Conservation (phyloP, 2,329 filamentous ascomycete species). For the Pezicula neosporulosa region DNA sequence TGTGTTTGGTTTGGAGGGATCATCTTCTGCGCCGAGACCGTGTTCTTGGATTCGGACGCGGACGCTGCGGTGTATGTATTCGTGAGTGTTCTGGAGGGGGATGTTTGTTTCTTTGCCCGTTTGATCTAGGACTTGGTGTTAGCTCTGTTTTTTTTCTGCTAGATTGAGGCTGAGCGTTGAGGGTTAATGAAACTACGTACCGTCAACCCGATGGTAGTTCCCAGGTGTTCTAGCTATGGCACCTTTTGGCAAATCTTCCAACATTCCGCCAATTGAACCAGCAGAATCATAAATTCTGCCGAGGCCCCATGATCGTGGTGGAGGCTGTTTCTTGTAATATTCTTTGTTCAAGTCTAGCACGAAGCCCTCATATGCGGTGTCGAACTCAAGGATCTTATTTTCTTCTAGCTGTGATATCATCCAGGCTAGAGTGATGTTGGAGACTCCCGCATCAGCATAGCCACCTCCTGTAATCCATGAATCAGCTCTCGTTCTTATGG, state of each 20-base stretch:
- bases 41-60: conserved; percentile 20
- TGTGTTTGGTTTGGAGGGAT: conserved; percentile 10
- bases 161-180: too few species aligned
- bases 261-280: conserved; percentile 14
- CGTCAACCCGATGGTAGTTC: conserved; percentile 17
- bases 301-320: conserved; percentile 24
- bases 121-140: conserved; percentile 19
- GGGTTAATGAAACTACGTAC: too few species aligned
- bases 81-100: conserved; percentile 29
- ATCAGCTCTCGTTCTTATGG: too few species aligned
- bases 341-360: conserved; percentile 19
- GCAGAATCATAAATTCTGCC: conserved; percentile 28
- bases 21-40: conserved; percentile 27
- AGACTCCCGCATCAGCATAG: conserved; percentile 39
- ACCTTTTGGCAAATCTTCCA: conserved; percentile 10
- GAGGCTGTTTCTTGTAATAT: conserved; percentile 9
- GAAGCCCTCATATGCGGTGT: conserved; percentile 24
- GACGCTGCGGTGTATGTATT: conserved; percentile 29
- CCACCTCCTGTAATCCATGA: conserved; percentile 26
- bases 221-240: conserved; percentile 26
- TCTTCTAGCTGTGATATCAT: conserved; percentile 39
- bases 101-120: conserved; percentile 28
- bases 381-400: conserved; percentile 29
- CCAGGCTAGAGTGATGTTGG: conserved; percentile 44
- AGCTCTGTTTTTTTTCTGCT: conserved; percentile 10